Conservation (phyloP, 2,329 filamentous ascomycete genomes). For the Ramichloridium luteum region DNA sequence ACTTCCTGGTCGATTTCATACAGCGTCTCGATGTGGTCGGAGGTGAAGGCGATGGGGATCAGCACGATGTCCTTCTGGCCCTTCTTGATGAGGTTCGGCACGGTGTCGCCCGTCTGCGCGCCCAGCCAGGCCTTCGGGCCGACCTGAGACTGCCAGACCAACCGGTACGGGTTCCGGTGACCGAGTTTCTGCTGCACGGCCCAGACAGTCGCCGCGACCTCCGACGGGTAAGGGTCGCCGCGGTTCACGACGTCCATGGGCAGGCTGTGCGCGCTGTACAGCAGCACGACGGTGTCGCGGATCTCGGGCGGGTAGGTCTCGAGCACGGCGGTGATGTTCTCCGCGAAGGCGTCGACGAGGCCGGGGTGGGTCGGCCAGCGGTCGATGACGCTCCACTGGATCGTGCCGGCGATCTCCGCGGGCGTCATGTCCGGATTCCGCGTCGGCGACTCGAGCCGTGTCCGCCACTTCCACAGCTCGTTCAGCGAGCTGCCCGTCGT, state of each 20-base stretch:
- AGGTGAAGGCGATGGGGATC: constrained; percentile 93
- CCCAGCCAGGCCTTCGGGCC: constrained; percentile 92
- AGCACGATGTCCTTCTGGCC: constrained; percentile 84
- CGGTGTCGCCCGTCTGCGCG: constrained; percentile 79
- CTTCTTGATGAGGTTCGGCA: constrained; percentile 78
- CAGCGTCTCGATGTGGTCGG: constrained; percentile 96
- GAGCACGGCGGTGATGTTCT: constrained; percentile 79
- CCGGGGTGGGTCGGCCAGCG: constrained; percentile 90
- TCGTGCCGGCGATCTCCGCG: constrained; percentile 51
- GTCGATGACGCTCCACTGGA: constrained; percentile 96
- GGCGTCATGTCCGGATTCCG: constrained; percentile 33
- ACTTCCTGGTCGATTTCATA: constrained; percentile 92
- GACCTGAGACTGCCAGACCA: constrained; percentile 98
- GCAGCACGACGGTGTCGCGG: constrained; percentile 65
- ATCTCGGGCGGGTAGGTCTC: constrained; percentile 71
- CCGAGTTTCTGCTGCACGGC: constrained; percentile 89
- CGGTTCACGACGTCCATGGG: constrained; percentile 97
- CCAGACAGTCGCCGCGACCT: constrained; percentile 90
- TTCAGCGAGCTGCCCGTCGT: constrained; percentile 94
- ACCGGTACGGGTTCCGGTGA: constrained; percentile 79
- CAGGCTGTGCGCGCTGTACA: constrained; percentile 86
- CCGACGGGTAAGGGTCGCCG: constrained; percentile 87
- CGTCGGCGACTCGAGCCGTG: constrained; percentile 53
- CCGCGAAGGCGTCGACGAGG: constrained; percentile 80
- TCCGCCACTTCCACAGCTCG: constrained; percentile 95